Conservation (phyloP, 2,329 filamentous ascomycete species). For the Aspergillus unguis region DNA sequence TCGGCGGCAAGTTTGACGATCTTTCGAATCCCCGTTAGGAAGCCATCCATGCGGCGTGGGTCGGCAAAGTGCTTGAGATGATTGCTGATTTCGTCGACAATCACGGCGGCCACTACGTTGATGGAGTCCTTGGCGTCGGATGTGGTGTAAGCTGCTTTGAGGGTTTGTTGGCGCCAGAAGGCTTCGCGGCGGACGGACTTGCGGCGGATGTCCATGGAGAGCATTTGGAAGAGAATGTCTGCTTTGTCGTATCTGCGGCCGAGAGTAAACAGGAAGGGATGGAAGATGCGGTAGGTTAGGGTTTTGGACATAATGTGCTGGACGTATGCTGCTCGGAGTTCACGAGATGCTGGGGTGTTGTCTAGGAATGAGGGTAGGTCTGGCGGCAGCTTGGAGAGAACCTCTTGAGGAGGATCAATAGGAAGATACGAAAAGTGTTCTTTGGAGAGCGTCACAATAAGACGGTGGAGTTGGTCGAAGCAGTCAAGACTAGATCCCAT, state of each 20-base stretch:
- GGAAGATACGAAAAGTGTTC: slow-evolving; percentile 53
- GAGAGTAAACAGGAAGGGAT: slow-evolving; percentile 57
- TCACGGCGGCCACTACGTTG: slow-evolving; percentile 53
- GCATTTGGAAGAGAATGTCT: slow-evolving; percentile 54
- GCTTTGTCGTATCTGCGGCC: slow-evolving; percentile 54
- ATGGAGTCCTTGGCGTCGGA: slow-evolving; percentile 56
- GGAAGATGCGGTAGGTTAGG: slow-evolving; percentile 56
- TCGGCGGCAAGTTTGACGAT: slow-evolving; percentile 59
- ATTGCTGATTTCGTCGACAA: slow-evolving; percentile 56
- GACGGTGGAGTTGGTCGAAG: slow-evolving; percentile 50
- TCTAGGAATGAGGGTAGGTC: slow-evolving; percentile 54
- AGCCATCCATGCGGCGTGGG: slow-evolving; percentile 49
- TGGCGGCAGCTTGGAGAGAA: slow-evolving; percentile 51
- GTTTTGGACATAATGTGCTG: slow-evolving; percentile 56
- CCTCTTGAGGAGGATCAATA: slow-evolving; percentile 49
- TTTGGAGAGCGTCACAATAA: slow-evolving; percentile 51
- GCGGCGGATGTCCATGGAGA: slow-evolving; percentile 55
- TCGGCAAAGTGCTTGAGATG: slow-evolving; percentile 54
- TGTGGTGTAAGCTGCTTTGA: slow-evolving; percentile 56
- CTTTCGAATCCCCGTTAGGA: slow-evolving; percentile 50
- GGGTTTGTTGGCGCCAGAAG: slow-evolving; percentile 57
- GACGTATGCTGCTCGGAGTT: slow-evolving; percentile 53
- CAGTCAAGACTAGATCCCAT: slow-evolving; percentile 47
- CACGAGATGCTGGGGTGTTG: slow-evolving; percentile 50
- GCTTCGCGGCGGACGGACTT: slow-evolving; percentile 57